Percentiles rank a stretch among this genome's conserved stretches.
Evolutionary conservation across 805 yeast genomes (phyloP).

Genomic region (Candida tibetensis): DNA sequence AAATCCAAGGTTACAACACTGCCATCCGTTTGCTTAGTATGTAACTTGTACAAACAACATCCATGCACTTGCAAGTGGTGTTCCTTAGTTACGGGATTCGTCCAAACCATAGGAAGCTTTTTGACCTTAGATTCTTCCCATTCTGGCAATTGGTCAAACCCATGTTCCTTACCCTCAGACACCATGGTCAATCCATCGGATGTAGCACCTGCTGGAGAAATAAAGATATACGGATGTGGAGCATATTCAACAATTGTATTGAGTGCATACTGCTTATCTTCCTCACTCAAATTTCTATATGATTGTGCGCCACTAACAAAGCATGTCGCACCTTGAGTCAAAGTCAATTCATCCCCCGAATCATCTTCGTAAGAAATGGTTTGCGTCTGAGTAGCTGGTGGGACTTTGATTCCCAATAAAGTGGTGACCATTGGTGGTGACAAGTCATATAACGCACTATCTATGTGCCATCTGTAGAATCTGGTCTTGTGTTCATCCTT

Average conservation of each 20-base stretch:
- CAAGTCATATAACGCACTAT: slow-evolving; percentile 80
- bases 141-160: slow-evolving; percentile 67
- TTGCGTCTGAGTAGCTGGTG: slow-evolving; percentile 61
- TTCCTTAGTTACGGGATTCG: slow-evolving; percentile 79
- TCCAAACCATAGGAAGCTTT: slow-evolving; percentile 85
- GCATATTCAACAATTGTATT: slow-evolving; percentile 83
- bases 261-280: slow-evolving; percentile 72
- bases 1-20: slow-evolving; percentile 48
- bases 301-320: slow-evolving; percentile 85
- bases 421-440: slow-evolving; percentile 88
- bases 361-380: slow-evolving; percentile 56
- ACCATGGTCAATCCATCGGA: slow-evolving; percentile 86
- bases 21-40: slow-evolving; percentile 53
- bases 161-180: slow-evolving; percentile 69
- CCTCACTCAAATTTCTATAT: slow-evolving; percentile 60
- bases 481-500: slow-evolving; percentile 62
- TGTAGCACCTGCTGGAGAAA: slow-evolving; percentile 76
- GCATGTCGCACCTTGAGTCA: slow-evolving; percentile 86
- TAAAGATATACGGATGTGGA: slow-evolving; percentile 88
- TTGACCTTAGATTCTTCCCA: slow-evolving; percentile 83
- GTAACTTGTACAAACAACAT: slow-evolving; percentile 72
- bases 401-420: slow-evolving; percentile 77
- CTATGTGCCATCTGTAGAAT: slow-evolving; percentile 93
- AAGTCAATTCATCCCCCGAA: slow-evolving; percentile 59
- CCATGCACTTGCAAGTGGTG: slow-evolving; percentile 88